Evolutionary conservation across 2,329 filamentous ascomycete genomes (phyloP).

Genomic region (Meredithiella fracta): DNA sequence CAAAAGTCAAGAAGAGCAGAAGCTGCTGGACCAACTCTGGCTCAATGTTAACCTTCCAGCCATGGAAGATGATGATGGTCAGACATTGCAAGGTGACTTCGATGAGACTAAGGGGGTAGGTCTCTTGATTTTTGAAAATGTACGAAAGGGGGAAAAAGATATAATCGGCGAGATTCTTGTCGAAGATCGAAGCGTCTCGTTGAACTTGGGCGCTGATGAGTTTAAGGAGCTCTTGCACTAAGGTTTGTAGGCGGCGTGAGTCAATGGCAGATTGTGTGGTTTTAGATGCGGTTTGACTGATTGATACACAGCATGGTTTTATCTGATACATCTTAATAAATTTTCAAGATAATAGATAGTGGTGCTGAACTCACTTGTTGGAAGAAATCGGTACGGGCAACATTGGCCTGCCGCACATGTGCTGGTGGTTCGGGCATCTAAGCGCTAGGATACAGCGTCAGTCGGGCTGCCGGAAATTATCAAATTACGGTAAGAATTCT

Average conservation of each 20-base stretch:
- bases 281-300: constrained; percentile 40
- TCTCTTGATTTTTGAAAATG: constrained; percentile 60
- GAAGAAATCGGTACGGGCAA: constrained; percentile 23
- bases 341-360: not conserved
- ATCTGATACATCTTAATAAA: constrained; percentile 28
- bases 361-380: constrained; percentile 19
- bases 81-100: constrained; percentile 67
- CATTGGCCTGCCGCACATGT: constrained; percentile 2
- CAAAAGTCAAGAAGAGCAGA: constrained; percentile 66
- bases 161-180: constrained; percentile 81
- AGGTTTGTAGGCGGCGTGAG: constrained; percentile 28
- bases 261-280: constrained; percentile 27
- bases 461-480: not conserved
- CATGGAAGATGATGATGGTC: constrained; percentile 53
- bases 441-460: not conserved
- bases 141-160: constrained; percentile 85
- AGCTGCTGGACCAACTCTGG: constrained; percentile 66
- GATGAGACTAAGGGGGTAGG: constrained; percentile 52
- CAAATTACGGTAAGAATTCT: not conserved
- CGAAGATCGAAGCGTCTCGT: constrained; percentile 37
- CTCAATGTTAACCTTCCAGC: constrained; percentile 61
- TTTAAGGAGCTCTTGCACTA: constrained; percentile 29
- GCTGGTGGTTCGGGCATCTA: not conserved
- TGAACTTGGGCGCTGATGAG: constrained; percentile 30
- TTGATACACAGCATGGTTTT: constrained; percentile 44